Base-by-base conservation (phyloP, 2,329 filamentous ascomycete genomes). In the Bipolaris victoriae region DNA sequence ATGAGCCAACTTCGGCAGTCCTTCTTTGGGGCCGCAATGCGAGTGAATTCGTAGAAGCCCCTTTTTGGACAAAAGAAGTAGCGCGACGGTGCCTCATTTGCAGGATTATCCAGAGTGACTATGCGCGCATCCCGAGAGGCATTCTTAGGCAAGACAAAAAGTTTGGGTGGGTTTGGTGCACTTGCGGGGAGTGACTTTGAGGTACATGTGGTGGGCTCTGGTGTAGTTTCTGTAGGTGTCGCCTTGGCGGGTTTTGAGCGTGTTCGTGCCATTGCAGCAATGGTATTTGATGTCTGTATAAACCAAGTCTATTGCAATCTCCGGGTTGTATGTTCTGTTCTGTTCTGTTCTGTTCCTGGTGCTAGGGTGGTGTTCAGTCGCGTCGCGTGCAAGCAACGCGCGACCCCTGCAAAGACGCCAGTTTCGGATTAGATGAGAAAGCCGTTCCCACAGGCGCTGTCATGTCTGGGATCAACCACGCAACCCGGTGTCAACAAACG, bases 41-140 rank as follows among this genome's bases (percentile, higher is more conserved):
- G 80, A 2, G 83, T 88, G 69, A 89, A 87, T 63, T 89, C 86
- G 67, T 83, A 84, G 53, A 88, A 76, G 3, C 86, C 86, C 18
- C 78, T 79, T 24, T 81, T 72, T 0, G 86, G 85, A 60, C 85
- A 87, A 66, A 86, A 85, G 58, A 83, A 82, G 65, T 87, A 88
- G 59, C 84, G 79, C 44, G 75, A 81, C 3, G 79, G 72, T 7
- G 70, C 71, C 3, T 70, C 72, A 13, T 80, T 83, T 36, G 80
- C 79, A 7, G 86, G 86, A 57, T 86, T 80, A 4, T 82, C 78
- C 10, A 89, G 73, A 5, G 80, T 82, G 56, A 86, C 69, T 45
- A 88, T 83, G 51, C 84, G 80, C 40, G 85, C 80, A 59, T 83
- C 78, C 49, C 76, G 68, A 13, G 83, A 84, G 3, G 79, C 74